Evolutionary conservation across 768 basidiomycete genomes (phyloP).

Genomic region (Amylocystis lapponica): DNA sequence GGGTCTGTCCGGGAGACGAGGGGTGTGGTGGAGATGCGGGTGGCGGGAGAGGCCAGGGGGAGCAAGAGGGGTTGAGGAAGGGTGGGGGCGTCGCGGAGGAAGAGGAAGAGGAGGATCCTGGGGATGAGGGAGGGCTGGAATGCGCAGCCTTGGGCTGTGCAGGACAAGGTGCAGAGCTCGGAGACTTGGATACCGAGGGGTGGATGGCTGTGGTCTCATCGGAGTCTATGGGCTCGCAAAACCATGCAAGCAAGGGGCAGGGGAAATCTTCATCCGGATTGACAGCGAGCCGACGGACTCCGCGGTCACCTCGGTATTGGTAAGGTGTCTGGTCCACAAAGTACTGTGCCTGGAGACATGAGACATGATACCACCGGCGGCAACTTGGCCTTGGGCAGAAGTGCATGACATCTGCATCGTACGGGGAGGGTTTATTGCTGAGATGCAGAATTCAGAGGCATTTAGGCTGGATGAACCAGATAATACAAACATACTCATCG

Average conservation of each 20-base stretch:
- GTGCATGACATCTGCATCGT: slow-evolving; percentile 9
- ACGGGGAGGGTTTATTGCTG: slow-evolving; percentile 8
- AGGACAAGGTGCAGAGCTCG: background rate
- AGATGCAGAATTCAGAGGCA: background rate
- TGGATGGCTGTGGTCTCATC: background rate
- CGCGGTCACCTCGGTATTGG: slow-evolving; percentile 5
- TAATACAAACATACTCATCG: background rate
- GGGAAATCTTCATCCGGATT: slow-evolving; percentile 10
- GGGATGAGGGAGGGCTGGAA: background rate
- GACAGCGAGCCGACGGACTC: slow-evolving; percentile 13
- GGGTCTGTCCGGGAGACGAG: no score
- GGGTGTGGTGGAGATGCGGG: no score
- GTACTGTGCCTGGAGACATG: slow-evolving; percentile 1
- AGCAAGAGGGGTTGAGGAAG: slow-evolving; percentile 11
- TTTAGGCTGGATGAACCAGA: background rate
- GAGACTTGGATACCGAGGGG: background rate
- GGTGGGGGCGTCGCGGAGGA: slow-evolving; percentile 1
- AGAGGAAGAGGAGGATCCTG: slow-evolving; percentile 2
- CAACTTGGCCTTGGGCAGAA: slow-evolving; percentile 14
- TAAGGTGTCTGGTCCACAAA: background rate
- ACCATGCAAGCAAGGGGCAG: slow-evolving; percentile 6
- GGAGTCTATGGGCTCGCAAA: slow-evolving; percentile 1
- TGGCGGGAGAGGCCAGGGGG: slow-evolving; percentile 9
- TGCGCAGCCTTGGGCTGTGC: background rate
- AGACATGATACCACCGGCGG: slow-evolving; percentile 14